Evolutionary conservation across 1,284 basidiomycete genomes (phyloP).

Genomic region (Phenoliferia sp.): DNA sequence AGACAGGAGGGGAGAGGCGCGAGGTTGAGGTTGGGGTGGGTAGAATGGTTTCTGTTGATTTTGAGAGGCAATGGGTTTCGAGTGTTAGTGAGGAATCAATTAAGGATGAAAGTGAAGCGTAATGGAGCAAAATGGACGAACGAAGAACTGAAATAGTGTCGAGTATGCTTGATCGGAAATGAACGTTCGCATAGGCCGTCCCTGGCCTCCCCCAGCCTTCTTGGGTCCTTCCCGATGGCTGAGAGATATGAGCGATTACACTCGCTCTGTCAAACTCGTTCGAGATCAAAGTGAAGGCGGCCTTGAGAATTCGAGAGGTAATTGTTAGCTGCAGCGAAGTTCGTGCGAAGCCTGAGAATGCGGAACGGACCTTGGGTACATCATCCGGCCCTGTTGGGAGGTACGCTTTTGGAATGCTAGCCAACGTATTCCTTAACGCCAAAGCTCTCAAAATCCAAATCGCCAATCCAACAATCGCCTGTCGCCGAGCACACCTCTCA

Average conservation of each 20-base stretch:
- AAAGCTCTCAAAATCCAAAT: constrained; percentile 10
- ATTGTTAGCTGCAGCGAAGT: neutral
- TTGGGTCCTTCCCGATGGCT: constrained; percentile 22
- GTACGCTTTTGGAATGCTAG: constrained; percentile 31
- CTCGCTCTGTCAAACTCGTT: constrained; percentile 28
- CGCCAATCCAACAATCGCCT: constrained; percentile 11
- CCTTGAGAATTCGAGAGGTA: neutral
- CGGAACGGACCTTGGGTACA: constrained; percentile 23
- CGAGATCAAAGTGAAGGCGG: constrained; percentile 20
- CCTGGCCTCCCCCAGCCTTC: constrained; percentile 29
- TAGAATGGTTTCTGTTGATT: neutral
- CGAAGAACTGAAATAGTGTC: constrained; percentile 20
- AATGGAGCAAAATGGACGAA: neutral
- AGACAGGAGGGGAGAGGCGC: too few species aligned
- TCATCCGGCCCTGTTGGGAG: constrained; percentile 25
- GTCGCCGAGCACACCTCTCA: neutral
- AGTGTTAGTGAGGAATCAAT: too few species aligned
- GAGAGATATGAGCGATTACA: constrained; percentile 25
- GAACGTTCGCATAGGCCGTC: constrained; percentile 16
- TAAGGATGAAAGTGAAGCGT: constrained; percentile 6
- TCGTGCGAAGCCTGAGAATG: too few species aligned
- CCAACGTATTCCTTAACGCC: constrained; percentile 14
- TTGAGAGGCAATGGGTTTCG: neutral
- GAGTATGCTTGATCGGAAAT: constrained; percentile 30
- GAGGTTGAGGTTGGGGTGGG: neutral